Conservation (phyloP, 129 eudicot species). For the Helianthus tuberosus region DNA sequence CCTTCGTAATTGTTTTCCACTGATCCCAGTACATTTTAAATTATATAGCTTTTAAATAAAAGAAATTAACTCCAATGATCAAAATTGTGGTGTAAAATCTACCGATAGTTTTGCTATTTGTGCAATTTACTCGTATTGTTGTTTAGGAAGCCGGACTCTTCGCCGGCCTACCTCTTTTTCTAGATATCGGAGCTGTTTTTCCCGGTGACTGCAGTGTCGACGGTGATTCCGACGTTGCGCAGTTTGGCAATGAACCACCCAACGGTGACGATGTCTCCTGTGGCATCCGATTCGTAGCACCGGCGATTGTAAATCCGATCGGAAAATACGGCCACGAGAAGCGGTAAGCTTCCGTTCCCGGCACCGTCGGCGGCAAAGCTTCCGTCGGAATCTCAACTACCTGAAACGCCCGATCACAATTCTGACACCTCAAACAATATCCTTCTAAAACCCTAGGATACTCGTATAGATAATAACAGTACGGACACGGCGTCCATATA, state of each 20-base stretch:
- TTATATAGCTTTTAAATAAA: too few relatives aligned
- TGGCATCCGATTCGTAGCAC: constrained; percentile 16
- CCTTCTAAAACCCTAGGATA: constrained; percentile 60
- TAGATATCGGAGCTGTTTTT: background rate
- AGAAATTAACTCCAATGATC: too few relatives aligned
- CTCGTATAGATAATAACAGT: constrained; percentile 72
- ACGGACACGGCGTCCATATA: constrained; percentile 87
- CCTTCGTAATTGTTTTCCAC: too few relatives aligned
- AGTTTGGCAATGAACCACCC: background rate
- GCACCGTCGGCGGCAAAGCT: constrained; percentile 63
- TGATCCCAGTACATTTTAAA: too few relatives aligned
- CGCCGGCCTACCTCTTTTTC: background rate
- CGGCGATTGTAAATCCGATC: constrained; percentile 38
- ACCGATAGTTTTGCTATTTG: too few relatives aligned
- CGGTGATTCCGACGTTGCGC: background rate
- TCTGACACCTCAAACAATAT: constrained; percentile 65
- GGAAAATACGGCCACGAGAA: constrained; percentile 73
- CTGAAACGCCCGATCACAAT: constrained; percentile 69
- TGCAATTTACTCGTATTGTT: too few relatives aligned
- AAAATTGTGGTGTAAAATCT: too few relatives aligned
- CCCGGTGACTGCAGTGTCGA: background rate
- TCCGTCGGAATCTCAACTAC: constrained; percentile 35
- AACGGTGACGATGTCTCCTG: background rate
- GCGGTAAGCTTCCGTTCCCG: constrained; percentile 71
- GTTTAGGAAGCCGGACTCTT: too few relatives aligned